Base-by-base conservation (phyloP, 2,329 filamentous ascomycete genomes). In the Tolypocladium ophioglossoides region DNA sequence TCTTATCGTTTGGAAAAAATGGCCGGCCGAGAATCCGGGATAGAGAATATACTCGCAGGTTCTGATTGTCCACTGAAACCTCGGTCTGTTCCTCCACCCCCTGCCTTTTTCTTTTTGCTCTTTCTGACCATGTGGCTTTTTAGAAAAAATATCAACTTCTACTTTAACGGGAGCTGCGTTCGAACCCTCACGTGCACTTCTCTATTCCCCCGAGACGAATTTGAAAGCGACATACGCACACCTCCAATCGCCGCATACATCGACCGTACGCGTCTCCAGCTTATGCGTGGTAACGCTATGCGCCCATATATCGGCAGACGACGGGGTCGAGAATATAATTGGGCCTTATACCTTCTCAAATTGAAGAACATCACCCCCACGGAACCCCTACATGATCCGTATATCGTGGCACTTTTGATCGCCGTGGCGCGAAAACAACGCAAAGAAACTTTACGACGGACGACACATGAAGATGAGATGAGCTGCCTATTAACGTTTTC, bases 381-480 rank as follows among this genome's bases (percentile, higher is more conserved):
- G 3, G 24, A 50, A 9, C 54, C 54, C 12, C 11, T 52, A 2
- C 47, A 52, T 9, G 54, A 55, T 24, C 54, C 54, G 32, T 55
- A 55, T 35, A 53, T 55, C 22, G 38, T 30, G 1, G 54, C 46
- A 12, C 34, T 55, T 12, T 44, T 55, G 30, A 51, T 55, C 46
- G 51, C 54, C 16, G 18, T 51, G 12, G 51, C 54, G 9, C 51
- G 53, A n/a, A 9, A 11, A 5, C 32, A 34, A 4, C 32, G 14
- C 32, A 12, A 3, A 9, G 32, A 3, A 5, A 11, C 32, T 34
- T 34, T 34, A 7, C 9, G 11, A 2, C 32, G 2, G 32, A 2
- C 9, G 32, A 11, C 9, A 4, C 4, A 34, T 34, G 4, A 4
- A 47, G 24, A 32, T 9, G 34, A 48, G 54, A 18, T 10, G 10